These are phyloP conservation scores for Ligustrum vulgare DNA, from an alignment of 257 asterid species.

Conservation along the genomic window DNA sequence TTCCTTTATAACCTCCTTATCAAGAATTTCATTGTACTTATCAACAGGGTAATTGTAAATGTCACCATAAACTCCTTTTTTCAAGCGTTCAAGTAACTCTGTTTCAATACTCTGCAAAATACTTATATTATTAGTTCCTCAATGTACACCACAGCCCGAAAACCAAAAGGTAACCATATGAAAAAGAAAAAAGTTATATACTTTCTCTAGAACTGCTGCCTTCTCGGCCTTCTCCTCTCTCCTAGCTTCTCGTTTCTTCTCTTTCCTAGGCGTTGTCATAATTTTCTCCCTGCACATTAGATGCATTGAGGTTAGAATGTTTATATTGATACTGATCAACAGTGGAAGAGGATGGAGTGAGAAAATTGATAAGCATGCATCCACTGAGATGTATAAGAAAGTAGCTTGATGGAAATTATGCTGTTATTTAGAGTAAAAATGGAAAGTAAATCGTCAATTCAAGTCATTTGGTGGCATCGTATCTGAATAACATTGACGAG, in stretches of 20 bases:
- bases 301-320: neutral
- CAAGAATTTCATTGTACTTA: conserved; percentile 61
- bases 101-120: conserved; percentile 73
- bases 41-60: conserved; percentile 66
- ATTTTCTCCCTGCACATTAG: conserved; percentile 36
- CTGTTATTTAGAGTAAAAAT: neutral
- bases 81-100: conserved; percentile 82
- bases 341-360: neutral
- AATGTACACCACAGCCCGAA: neutral
- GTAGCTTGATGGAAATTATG: neutral
- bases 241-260: conserved; percentile 78
- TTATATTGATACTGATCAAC: neutral
- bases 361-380: no score
- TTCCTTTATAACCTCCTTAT: conserved; percentile 39
- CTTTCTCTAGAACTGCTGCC: conserved; percentile 82
- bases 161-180: neutral
- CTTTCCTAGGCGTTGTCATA: conserved; percentile 78
- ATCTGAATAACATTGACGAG: neutral
- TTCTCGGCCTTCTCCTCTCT: conserved; percentile 90
- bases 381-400: neutral
- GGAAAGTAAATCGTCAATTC: neutral
- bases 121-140: conserved; percentile 16
- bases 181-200: conserved; percentile 16
- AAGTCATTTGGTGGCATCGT: neutral
- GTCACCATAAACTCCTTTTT: conserved; percentile 62